These are phyloP conservation scores for Penstemon davidsonii DNA, from an alignment of 257 asterid genomes.

Conservation along the genomic window DNA sequence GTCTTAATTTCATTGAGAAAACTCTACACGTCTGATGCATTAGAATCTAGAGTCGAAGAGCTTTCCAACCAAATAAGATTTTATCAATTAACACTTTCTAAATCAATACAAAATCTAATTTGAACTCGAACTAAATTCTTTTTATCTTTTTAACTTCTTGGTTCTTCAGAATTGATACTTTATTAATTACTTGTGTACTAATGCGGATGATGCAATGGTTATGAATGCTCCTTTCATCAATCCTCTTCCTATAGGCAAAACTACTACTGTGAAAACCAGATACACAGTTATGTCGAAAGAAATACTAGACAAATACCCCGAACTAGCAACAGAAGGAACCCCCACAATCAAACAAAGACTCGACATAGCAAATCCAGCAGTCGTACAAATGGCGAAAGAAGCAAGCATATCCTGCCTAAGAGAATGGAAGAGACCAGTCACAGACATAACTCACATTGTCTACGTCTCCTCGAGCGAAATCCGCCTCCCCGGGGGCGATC, in stretches of 20 bases:
- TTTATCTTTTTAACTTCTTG: no score
- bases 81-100: background rate
- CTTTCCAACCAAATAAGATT: no score
- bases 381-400: slow-evolving; percentile 69
- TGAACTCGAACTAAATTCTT: no score
- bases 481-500: slow-evolving; percentile 96
- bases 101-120: no score
- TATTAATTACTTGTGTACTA: background rate
- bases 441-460: slow-evolving; percentile 81
- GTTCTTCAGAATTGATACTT: background rate
- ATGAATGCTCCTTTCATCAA: background rate
- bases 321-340: slow-evolving; percentile 77
- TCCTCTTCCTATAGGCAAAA: slow-evolving; percentile 57
- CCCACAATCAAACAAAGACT: slow-evolving; percentile 85
- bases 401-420: slow-evolving; percentile 70
- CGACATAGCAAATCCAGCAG: slow-evolving; percentile 80
- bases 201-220: background rate
- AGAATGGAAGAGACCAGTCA: slow-evolving; percentile 66
- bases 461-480: slow-evolving; percentile 89
- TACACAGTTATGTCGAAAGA: slow-evolving; percentile 86
- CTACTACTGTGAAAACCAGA: slow-evolving; percentile 86
- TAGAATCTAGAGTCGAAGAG: no score
- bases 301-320: slow-evolving; percentile 71
- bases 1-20: no score
- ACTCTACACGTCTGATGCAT: no score